These are phyloP conservation scores for Penicillium sp. DNA, from an alignment of 2,329 filamentous ascomycete genomes.

Conservation along the genomic window DNA sequence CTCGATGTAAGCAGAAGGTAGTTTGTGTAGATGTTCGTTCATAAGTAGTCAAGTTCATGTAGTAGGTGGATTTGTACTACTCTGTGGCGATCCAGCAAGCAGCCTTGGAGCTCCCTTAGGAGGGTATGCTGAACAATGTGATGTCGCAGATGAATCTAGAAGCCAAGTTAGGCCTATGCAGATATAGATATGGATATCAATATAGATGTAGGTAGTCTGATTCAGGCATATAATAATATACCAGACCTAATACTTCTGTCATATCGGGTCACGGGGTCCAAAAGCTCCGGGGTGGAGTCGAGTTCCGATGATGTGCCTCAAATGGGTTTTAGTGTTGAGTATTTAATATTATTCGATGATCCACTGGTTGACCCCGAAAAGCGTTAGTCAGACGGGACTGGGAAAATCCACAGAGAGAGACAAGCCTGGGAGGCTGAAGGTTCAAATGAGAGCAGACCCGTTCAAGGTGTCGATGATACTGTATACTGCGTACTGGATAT, in stretches of 20 bases:
- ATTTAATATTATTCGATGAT: background rate
- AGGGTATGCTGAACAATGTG: too few species aligned
- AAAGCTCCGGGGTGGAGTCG: background rate
- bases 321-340: too few species aligned
- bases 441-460: background rate
- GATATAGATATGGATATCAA: background rate
- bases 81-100: too few species aligned
- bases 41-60: too few species aligned
- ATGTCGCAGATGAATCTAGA: background rate
- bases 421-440: conserved; percentile 9
- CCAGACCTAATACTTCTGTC: too few species aligned
- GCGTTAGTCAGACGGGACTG: background rate
- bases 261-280: background rate
- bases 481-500: background rate
- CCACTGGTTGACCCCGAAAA: conserved; percentile 3
- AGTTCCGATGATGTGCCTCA: conserved; percentile 3
- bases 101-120: too few species aligned
- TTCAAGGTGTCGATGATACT: too few species aligned
- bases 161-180: background rate
- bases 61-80: too few species aligned
- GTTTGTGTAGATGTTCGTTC: too few species aligned
- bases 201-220: background rate
- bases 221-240: too few species aligned
- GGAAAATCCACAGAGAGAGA: background rate
- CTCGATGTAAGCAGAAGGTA: too few species aligned